Evolutionary conservation across 116 monocot genomes (phyloP).

Genomic region (Posidonia oceanica): DNA sequence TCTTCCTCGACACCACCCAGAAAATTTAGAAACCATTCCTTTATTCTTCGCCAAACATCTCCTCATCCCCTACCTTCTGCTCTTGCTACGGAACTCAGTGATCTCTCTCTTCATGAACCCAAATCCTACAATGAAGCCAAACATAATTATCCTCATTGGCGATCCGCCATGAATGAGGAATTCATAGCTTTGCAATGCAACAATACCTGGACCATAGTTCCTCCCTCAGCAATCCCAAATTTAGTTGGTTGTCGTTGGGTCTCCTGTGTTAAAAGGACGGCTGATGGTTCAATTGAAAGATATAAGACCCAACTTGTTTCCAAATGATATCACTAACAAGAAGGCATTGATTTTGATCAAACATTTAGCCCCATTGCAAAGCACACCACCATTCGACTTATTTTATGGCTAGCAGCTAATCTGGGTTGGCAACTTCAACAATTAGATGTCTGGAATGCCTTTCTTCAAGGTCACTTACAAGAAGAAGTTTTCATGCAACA

Average conservation of each 20-base stretch:
- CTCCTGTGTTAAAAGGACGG: slow-evolving; percentile 2
- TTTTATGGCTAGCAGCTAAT: no score
- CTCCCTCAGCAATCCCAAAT: background rate
- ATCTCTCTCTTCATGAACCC: background rate
- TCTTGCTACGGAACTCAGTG: background rate
- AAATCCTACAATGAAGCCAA: no score
- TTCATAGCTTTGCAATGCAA: background rate
- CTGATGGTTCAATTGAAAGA: background rate
- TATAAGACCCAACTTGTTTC: slow-evolving; percentile 3
- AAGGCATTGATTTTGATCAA: slow-evolving; percentile 4
- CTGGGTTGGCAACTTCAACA: no score
- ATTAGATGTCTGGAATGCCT: no score
- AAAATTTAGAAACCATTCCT: background rate
- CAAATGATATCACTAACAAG: background rate
- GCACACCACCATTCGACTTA: no score
- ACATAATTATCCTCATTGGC: background rate
- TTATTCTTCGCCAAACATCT: background rate
- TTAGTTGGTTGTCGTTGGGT: slow-evolving; percentile 17
- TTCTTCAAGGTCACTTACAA: no score
- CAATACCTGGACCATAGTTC: background rate
- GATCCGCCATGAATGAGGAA: background rate
- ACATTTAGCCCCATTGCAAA: background rate
- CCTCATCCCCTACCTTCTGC: no score
- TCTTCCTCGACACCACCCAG: background rate
- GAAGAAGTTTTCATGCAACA: no score